phyloP scores from a whole-genome alignment of 2,329 filamentous ascomycete species.

The Nectriaceae sp. region DNA sequence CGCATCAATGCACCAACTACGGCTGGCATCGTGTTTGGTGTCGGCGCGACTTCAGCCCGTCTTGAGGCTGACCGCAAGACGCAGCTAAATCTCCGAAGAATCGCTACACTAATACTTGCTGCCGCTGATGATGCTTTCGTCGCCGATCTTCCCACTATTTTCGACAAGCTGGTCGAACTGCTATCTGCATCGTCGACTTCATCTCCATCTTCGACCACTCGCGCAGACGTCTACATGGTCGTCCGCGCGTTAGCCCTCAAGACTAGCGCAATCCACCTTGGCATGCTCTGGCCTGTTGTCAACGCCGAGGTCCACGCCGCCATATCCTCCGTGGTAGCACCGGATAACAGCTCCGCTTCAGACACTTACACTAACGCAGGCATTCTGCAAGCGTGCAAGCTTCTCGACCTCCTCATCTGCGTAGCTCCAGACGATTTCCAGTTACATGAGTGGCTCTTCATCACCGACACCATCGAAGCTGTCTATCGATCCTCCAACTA shows the following conservation, averaged over 20 bases:
- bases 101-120: conserved; percentile 78
- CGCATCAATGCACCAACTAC: conserved; percentile 84
- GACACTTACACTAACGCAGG: conserved; percentile 78
- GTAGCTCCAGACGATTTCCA: conserved; percentile 94
- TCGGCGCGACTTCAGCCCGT: conserved; percentile 88
- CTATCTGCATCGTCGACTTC: conserved; percentile 81
- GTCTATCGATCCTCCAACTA: conserved; percentile 77
- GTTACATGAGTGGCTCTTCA: conserved; percentile 96
- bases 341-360: conserved; percentile 61
- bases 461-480: conserved; percentile 95
- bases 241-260: conserved; percentile 80
- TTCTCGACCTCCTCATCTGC: conserved; percentile 85
- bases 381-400: conserved; percentile 88
- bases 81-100: conserved; percentile 83
- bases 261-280: conserved; percentile 76
- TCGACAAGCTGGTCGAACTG: conserved; percentile 86
- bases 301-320: conserved; percentile 83
- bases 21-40: conserved; percentile 97
- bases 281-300: conserved; percentile 85
- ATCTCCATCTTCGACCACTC: conserved; percentile 86
- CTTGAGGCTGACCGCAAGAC: conserved; percentile 94
- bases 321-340: conserved; percentile 71
- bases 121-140: conserved; percentile 79
- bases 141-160: conserved; percentile 68
- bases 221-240: conserved; percentile 88